Percentiles rank a stretch among this genome's conserved stretches.
These are phyloP conservation scores for Discostella stelligera DNA, from an alignment of 352 stramenopile genomes.

Conservation along the genomic window DNA sequence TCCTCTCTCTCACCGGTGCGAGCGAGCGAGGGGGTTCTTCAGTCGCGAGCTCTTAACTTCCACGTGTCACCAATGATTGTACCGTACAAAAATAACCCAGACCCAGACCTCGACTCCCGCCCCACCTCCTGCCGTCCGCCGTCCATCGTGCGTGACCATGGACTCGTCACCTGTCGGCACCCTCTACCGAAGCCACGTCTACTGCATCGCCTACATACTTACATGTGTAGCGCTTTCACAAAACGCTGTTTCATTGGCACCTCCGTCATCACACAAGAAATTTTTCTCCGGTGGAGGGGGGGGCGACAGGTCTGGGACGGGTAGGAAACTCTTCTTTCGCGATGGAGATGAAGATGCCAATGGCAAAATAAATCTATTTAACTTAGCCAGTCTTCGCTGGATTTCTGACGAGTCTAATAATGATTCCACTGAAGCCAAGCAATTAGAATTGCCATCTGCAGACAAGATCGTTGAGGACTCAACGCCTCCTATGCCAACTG, in stretches of 20 bases:
- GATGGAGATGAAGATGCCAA: constrained; percentile 21
- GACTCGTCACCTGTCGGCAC: neutral
- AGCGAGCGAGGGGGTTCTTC: too few species aligned
- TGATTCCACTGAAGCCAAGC: neutral
- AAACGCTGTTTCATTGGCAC: neutral
- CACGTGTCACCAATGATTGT: too few species aligned
- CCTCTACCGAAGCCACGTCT: neutral
- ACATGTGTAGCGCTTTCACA: neutral
- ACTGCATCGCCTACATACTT: neutral
- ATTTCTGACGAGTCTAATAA: neutral
- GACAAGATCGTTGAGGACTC: neutral
- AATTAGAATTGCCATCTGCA: neutral
- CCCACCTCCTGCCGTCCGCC: too few species aligned
- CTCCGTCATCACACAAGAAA: neutral
- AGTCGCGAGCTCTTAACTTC: too few species aligned
- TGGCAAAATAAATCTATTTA: constrained; percentile 2
- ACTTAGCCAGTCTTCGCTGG: constrained; percentile 11
- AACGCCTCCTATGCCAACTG: neutral
- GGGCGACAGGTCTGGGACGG: neutral
- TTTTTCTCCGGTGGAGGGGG: neutral
- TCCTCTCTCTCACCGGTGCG: too few species aligned
- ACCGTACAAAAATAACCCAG: too few species aligned
- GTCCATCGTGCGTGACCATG: too few species aligned
- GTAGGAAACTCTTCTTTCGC: neutral
- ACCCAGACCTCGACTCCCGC: too few species aligned